These are phyloP conservation scores for Aureobasidium melanogenum DNA, from an alignment of 2,329 filamentous ascomycete species.

Conservation along the genomic window DNA sequence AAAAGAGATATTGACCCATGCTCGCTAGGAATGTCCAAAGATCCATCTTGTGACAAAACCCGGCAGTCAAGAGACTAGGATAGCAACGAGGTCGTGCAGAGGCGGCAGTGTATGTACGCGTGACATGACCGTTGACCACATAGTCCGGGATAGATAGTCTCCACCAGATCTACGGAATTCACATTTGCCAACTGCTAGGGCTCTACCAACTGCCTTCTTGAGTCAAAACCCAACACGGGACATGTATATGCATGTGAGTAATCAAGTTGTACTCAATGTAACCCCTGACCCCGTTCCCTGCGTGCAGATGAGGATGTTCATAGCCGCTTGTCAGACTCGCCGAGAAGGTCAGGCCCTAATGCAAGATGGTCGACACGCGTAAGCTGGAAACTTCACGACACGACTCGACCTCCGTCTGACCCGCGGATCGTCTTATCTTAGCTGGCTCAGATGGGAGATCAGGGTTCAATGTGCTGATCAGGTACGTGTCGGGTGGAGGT, in stretches of 20 bases:
- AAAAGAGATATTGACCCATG: neutral
- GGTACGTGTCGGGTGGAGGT: neutral
- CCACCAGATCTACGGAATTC: neutral
- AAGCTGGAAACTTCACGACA: neutral
- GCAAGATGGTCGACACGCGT: neutral
- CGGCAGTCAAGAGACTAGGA: neutral
- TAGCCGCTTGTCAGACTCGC: neutral
- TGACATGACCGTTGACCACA: neutral
- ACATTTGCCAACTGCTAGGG: neutral
- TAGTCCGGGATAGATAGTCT: neutral
- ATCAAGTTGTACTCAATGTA: neutral
- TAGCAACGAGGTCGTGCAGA: neutral
- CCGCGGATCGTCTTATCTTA: neutral
- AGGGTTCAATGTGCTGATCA: neutral
- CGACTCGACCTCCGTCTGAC: neutral
- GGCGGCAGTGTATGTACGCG: neutral
- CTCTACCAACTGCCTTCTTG: too few species aligned
- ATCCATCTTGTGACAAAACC: neutral
- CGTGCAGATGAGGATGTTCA: neutral
- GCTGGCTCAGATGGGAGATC: neutral
- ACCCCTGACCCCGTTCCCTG: neutral
- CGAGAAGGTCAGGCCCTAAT: neutral
- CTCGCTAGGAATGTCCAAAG: neutral
- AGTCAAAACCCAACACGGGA: neutral
- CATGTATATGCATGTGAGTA: neutral